Conservation (phyloP, 169 alveolate genomes). For the Plasmodium blacklocki region DNA sequence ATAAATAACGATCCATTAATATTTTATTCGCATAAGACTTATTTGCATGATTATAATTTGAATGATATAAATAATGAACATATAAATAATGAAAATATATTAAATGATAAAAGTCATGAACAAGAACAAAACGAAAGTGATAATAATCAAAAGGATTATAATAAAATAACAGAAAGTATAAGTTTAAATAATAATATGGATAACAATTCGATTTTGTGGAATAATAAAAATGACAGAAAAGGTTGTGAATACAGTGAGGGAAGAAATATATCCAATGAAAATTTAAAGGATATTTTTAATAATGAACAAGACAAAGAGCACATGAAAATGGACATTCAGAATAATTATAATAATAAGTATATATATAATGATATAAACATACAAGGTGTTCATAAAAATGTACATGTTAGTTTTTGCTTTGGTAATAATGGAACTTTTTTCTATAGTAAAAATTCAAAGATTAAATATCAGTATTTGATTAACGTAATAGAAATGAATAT, state of each 20-base stretch:
- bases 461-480: conserved; percentile 13
- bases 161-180: background rate
- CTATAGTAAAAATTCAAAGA: conserved; percentile 14
- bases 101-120: background rate
- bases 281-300: too few relatives aligned
- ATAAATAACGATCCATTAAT: too few relatives aligned
- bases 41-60: background rate
- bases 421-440: conserved; percentile 47
- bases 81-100: background rate
- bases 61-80: background rate
- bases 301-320: too few relatives aligned
- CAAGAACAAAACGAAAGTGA: background rate
- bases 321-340: too few relatives aligned
- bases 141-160: conserved; percentile 1
- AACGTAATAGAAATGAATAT: conserved; percentile 1
- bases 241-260: too few relatives aligned
- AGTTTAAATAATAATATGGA: background rate
- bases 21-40: too few relatives aligned
- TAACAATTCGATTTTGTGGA: background rate
- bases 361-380: too few relatives aligned
- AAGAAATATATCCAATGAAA: too few relatives aligned
- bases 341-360: too few relatives aligned
- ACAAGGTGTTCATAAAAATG: background rate
- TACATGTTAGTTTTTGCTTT: conserved; percentile 29
- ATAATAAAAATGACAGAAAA: background rate